Evolutionary conservation across 257 asterid genomes (phyloP).

Genomic region (Lycium ferocissimum): DNA sequence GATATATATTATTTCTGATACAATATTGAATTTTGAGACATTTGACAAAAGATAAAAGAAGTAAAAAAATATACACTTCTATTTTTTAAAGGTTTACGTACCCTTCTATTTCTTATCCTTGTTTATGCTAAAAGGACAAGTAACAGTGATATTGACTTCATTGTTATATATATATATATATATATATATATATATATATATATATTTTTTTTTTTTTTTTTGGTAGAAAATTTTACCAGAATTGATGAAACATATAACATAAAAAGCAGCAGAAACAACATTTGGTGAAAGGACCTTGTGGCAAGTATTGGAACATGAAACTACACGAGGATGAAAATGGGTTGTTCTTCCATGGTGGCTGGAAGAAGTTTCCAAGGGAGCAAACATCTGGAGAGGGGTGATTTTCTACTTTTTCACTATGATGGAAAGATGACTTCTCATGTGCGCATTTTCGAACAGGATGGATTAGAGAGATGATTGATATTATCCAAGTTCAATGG

Average conservation of each 20-base stretch:
- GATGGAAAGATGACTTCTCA: not conserved
- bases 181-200: too few species aligned
- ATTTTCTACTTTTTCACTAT: not conserved
- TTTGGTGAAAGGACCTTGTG: not conserved
- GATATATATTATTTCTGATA: too few species aligned
- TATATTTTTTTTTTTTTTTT: accelerated
- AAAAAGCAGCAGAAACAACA: not conserved
- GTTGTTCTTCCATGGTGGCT: not conserved
- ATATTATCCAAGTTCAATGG: too few species aligned
- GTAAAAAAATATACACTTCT: too few species aligned
- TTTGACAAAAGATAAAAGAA: too few species aligned
- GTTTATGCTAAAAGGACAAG: too few species aligned
- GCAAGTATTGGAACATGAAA: not conserved
- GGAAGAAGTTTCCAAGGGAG: not conserved
- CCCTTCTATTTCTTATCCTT: too few species aligned
- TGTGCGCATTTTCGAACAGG: not conserved
- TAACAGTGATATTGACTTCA: too few species aligned
- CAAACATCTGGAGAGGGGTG: not conserved
- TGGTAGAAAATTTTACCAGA: not conserved
- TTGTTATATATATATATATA: too few species aligned
- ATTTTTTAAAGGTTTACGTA: too few species aligned
- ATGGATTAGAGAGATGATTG: not conserved
- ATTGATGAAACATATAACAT: not conserved
- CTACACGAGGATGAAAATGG: not conserved
- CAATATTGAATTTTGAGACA: too few species aligned